Evolutionary conservation across 768 basidiomycete species (phyloP), one percentile per base, ranked within the genome.

Genomic region (Boletus tomentosulus): DNA sequence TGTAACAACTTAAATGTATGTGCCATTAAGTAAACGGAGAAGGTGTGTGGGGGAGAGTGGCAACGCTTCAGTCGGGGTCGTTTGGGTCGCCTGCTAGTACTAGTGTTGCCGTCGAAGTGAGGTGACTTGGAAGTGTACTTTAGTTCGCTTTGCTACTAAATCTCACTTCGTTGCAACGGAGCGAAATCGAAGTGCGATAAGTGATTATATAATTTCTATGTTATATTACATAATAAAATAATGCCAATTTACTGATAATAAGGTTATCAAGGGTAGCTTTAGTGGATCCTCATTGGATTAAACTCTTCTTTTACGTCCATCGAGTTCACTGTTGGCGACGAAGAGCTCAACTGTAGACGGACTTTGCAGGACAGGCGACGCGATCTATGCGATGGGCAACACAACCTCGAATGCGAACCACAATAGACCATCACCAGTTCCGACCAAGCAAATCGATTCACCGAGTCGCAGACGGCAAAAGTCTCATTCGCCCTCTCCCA

Each of bases 1-100:
- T 87, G 83, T 65, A 98, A 83, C 1, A 86, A 79, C 56, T 84
- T 78, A 56, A 89, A 84, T 13, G 92, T 76, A 8, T 76, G 71
- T 11, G 74, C 69, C 49, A 80, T 39, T 19, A 19, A 19, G 19
- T 19, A 19, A 19, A 19, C 19, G 19, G 19, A 19, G 19, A 19
- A 19, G 19, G 19, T 19, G 19, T 19, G 19, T 19, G 19, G 19
- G 19, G 19, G 1, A 19, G 19, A 19, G 19, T 19, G 19, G 19
- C 19, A 19, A 19, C 19, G 19, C 19, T 19, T 19, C 19, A 19
- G 19, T 19, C 19, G 19, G 19, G 19, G 19, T 19, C 19, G 19
- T 19, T 19, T 19, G 19, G 19, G 19, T 19, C 19, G 19, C 19
- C 19, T 19, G 19, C 19, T 19, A 19, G 19, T 19, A 19, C 19